Evolutionary conservation across 2,329 filamentous ascomycete species (phyloP), one percentile per base, ranked within the genome.

Genomic region (Tolypocladium sp.): DNA sequence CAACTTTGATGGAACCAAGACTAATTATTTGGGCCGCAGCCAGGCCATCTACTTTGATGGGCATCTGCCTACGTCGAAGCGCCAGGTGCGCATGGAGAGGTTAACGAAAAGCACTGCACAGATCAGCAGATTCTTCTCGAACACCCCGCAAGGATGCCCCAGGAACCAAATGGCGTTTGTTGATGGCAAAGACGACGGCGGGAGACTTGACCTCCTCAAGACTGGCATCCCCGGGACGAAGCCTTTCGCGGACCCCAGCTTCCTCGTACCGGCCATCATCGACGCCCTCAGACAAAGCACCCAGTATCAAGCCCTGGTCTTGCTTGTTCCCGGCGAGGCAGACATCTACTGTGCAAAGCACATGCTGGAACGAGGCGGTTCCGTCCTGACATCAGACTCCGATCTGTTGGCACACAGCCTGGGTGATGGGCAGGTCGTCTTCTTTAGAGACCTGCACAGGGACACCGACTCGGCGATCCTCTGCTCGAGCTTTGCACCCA

Each of bases 21-120:
- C 10, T 52, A 22, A 17, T 4, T 12, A 2, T 40, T 7, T n/a
- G 35, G 13, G 9, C 17, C 17, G 33, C 62, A 70, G 70, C 53
- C 75, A 83, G 60, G 84, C 80, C 54, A 89, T 97, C 57, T 92
- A 88, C 70, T 97, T 97, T 66, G 93, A 97, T 71, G 92, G 92
- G 17, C 87, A 84, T 59, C 79, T 97, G 1, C 93, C 93, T 0
- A 60, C 70, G 0, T 72, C 77, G 5, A 96, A 96, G 69, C 78
- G 80, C 40, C 70, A 74, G 0, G 83, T 85, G 8, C 82, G 91
- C 5, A 74, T 86, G 56, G 71, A 80, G 12, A 81, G 91, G 40
- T 77, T 89, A 41, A 76, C 84, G 56, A 79, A 77, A 25, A 82
- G 79, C 27, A 82, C 88, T 9, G 73, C 75, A 4, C 79, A 82